phyloP scores from a whole-genome alignment of 352 stramenopile genomes.

The Pythium folliculosum region DNA sequence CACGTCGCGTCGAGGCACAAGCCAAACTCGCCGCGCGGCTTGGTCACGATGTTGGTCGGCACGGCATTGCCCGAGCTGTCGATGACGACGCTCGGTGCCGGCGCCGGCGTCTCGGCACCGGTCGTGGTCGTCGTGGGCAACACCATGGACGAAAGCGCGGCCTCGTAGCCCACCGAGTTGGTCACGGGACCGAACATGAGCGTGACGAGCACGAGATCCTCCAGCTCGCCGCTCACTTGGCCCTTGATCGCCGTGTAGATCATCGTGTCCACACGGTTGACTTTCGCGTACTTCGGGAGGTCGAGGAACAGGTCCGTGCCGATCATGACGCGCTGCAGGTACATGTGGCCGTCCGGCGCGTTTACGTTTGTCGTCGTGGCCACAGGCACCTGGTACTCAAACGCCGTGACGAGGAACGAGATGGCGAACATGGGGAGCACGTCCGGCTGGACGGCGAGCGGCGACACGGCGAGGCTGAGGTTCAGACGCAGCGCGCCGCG shows the following conservation, averaged over 20 bases:
- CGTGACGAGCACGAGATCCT: conserved; percentile 16
- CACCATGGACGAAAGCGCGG: neutral
- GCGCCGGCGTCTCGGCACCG: neutral
- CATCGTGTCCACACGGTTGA: neutral
- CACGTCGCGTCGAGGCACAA: conserved; percentile 12
- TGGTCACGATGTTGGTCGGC: neutral
- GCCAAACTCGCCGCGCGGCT: conserved; percentile 1
- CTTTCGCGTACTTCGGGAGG: conserved; percentile 3
- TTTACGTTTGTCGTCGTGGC: too few relatives aligned
- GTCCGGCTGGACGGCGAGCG: neutral
- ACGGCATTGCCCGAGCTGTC: neutral
- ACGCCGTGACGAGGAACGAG: conserved; percentile 7
- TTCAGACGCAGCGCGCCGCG: conserved; percentile 1
- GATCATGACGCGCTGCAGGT: conserved; percentile 8
- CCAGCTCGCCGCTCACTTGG: neutral
- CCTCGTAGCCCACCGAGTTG: neutral
- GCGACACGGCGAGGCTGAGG: neutral
- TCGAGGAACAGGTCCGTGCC: conserved; percentile 11
- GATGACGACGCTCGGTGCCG: neutral
- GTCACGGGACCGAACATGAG: conserved; percentile 4
- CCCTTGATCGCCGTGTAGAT: neutral
- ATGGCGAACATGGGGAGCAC: neutral
- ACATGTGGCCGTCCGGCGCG: conserved; percentile 14
- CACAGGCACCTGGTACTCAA: neutral
- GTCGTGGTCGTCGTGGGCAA: neutral